Percentiles rank a stretch among this genome's conserved stretches.
Conservation (phyloP, 2,329 filamentous ascomycete genomes). For the Sporothrix pallida region DNA sequence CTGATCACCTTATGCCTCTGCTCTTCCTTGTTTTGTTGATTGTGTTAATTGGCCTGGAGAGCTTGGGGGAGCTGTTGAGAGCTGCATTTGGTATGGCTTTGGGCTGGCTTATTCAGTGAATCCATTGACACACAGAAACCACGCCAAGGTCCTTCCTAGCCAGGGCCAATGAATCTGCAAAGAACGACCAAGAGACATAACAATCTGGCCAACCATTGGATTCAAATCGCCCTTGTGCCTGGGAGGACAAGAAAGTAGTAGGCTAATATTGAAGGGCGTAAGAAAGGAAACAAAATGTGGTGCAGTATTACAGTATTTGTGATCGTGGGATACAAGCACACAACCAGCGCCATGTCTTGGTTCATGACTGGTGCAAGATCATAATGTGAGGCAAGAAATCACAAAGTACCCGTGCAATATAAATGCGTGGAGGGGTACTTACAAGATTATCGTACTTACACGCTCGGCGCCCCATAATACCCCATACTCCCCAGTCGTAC, state of each 20-base stretch:
- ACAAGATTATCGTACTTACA: background rate
- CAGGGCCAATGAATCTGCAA: conserved; percentile 8
- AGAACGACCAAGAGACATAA: background rate
- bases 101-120: conserved; percentile 15
- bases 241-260: background rate
- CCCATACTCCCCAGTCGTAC: conserved; percentile 20
- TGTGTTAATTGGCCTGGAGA: background rate
- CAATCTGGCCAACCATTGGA: background rate
- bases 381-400: background rate
- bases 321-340: background rate
- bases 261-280: background rate
- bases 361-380: background rate
- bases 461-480: conserved; percentile 18
- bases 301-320: background rate
- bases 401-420: background rate
- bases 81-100: conserved; percentile 17
- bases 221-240: background rate
- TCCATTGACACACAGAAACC: background rate
- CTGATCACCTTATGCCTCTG: background rate
- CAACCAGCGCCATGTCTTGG: conserved; percentile 17
- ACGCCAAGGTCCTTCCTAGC: background rate
- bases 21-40: background rate
- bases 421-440: background rate
- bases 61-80: conserved; percentile 8
- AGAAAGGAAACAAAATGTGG: background rate